Conservation (phyloP, 2,329 filamentous ascomycete species). For the Penicillium hesseltinei region DNA sequence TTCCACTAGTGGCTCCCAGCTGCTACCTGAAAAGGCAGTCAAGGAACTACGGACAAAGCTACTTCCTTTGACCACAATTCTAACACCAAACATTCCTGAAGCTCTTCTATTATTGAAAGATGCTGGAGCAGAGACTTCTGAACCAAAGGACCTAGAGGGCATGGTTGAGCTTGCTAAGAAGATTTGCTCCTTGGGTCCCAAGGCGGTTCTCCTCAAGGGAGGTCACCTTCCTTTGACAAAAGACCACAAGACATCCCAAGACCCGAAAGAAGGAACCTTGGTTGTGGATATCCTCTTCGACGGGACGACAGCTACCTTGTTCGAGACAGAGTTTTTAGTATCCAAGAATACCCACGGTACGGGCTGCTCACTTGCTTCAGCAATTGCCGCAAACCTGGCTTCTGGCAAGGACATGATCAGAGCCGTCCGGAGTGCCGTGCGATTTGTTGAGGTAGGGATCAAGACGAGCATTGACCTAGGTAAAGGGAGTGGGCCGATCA, state of each 20-base stretch:
- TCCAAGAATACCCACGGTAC: slow-evolving; percentile 90
- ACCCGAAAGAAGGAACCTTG: slow-evolving; percentile 58
- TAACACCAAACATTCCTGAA: slow-evolving; percentile 52
- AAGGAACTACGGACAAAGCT: slow-evolving; percentile 40
- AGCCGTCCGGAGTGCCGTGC: slow-evolving; percentile 56
- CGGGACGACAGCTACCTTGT: slow-evolving; percentile 54
- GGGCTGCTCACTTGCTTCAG: slow-evolving; percentile 85
- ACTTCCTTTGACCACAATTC: slow-evolving; percentile 45
- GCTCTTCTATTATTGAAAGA: slow-evolving; percentile 46
- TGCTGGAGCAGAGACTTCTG: slow-evolving; percentile 36
- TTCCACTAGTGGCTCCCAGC: slow-evolving; percentile 48
- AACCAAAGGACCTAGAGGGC: slow-evolving; percentile 61
- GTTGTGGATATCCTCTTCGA: slow-evolving; percentile 78
- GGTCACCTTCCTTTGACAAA: slow-evolving; percentile 78
- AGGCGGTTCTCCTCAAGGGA: slow-evolving; percentile 83
- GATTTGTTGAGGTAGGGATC: slow-evolving; percentile 63
- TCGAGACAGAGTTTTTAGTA: slow-evolving; percentile 69
- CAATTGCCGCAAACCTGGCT: slow-evolving; percentile 63
- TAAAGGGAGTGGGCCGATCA: slow-evolving; percentile 62
- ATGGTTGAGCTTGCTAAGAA: slow-evolving; percentile 66
- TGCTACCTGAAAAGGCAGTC: slow-evolving; percentile 46
- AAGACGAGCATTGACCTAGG: slow-evolving; percentile 56
- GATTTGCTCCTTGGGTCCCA: slow-evolving; percentile 68
- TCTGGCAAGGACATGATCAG: slow-evolving; percentile 47
- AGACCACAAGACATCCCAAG: slow-evolving; percentile 59